These are phyloP conservation scores for Arthrobotrys musiformis DNA, from an alignment of 2,329 filamentous ascomycete genomes.

Conservation along the genomic window DNA sequence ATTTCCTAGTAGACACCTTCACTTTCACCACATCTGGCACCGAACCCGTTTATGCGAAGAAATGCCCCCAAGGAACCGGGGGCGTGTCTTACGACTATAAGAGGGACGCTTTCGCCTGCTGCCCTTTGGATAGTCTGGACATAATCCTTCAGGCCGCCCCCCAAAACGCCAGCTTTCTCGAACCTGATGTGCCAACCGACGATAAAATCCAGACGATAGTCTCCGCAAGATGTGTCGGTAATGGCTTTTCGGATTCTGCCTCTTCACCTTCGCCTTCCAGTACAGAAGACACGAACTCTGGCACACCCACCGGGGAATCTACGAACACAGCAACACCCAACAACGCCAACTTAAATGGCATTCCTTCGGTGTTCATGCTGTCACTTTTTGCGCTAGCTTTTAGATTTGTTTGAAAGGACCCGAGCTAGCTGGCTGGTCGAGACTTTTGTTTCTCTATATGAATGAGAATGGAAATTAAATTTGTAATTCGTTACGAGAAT, in stretches of 20 bases:
- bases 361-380: not conserved
- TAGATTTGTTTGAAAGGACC: not conserved
- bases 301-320: not conserved
- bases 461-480: no score
- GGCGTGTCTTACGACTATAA: not conserved
- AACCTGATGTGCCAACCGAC: not conserved
- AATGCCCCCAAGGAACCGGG: not conserved
- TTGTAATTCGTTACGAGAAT: no score
- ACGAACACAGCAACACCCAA: not conserved
- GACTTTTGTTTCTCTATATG: no score
- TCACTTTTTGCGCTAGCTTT: not conserved
- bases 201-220: not conserved
- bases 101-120: not conserved
- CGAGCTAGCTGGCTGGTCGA: no score
- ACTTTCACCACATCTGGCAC: not conserved
- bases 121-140: not conserved
- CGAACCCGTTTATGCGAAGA: not conserved
- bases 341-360: not conserved
- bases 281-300: not conserved
- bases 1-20: not conserved
- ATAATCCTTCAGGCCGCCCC: not conserved
- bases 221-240: not conserved
- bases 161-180: slow-evolving; percentile 14
- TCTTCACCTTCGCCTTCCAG: not conserved
- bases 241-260: not conserved